Conservation (phyloP, 495 filamentous ascomycete genomes). For the Talaromyces proteolyticus region DNA sequence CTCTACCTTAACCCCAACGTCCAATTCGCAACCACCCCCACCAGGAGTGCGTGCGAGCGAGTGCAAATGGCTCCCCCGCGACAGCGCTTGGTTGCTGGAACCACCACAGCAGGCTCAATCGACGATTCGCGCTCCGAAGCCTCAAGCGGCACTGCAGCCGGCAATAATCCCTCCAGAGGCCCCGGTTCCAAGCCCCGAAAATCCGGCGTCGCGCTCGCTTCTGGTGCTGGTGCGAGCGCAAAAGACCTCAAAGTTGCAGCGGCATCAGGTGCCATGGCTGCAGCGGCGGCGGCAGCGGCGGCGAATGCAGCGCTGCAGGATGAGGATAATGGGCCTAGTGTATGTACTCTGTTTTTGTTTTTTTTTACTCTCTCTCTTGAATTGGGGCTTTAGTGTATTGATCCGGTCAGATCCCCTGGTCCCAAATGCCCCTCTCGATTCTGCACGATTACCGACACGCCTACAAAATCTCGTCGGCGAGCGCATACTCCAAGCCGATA, state of each 20-base stretch:
- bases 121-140: constrained; percentile 52
- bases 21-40: background rate
- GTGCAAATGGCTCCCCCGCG: constrained; percentile 40
- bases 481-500: constrained; percentile 62
- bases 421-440: constrained; percentile 61
- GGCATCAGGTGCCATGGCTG: constrained; percentile 22
- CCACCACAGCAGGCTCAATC: constrained; percentile 10
- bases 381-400: too few relatives aligned
- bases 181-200: constrained; percentile 29
- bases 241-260: constrained; percentile 20
- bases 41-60: background rate
- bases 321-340: constrained; percentile 25
- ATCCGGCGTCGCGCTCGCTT: constrained; percentile 13
- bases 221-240: constrained; percentile 22
- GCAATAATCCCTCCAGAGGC: constrained; percentile 30
- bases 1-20: background rate
- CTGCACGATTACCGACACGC: constrained; percentile 77
- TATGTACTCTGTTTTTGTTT: constrained; percentile 14
- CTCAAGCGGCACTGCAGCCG: constrained; percentile 30
- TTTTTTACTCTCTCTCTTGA: background rate
- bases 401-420: constrained; percentile 85
- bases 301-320: background rate
- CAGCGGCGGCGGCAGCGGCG: constrained; percentile 8
- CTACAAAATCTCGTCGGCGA: constrained; percentile 65
- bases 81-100: constrained; percentile 28